phyloP scores from a whole-genome alignment of 2,329 filamentous ascomycete genomes.

The Akanthomyces muscarius region DNA sequence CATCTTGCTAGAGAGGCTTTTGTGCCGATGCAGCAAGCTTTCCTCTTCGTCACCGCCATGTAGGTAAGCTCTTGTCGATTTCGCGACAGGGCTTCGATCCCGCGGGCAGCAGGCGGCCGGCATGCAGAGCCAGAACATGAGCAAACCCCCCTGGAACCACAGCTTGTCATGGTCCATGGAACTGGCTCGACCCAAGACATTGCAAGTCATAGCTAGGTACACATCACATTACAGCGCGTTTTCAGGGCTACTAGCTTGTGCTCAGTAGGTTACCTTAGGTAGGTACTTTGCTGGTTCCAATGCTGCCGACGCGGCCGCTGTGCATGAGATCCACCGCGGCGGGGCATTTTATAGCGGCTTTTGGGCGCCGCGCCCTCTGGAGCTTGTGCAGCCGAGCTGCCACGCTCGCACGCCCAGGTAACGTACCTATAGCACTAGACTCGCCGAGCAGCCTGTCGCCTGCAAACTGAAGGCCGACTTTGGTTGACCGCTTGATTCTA shows the following conservation, averaged over 20 bases:
- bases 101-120: background rate
- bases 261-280: too few relatives aligned
- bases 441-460: background rate
- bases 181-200: background rate
- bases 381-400: background rate
- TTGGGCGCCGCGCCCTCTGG: conserved; percentile 3
- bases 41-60: conserved; percentile 4
- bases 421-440: background rate
- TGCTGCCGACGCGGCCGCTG: conserved; percentile 3
- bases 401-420: background rate
- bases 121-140: background rate
- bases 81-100: background rate
- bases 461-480: background rate
- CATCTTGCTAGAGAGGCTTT: background rate
- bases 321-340: conserved; percentile 15
- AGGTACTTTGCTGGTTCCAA: background rate
- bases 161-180: background rate
- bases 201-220: background rate
- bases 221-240: background rate
- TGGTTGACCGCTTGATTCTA: conserved; percentile 12
- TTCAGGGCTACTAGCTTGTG: background rate
- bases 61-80: background rate
- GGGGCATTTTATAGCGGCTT: conserved; percentile 8
- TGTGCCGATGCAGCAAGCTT: background rate
- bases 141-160: background rate